These are phyloP conservation scores for Tieghemiomyces parasiticus DNA, from an alignment of 192 early-diverging fungal genomes.

Conservation along the genomic window DNA sequence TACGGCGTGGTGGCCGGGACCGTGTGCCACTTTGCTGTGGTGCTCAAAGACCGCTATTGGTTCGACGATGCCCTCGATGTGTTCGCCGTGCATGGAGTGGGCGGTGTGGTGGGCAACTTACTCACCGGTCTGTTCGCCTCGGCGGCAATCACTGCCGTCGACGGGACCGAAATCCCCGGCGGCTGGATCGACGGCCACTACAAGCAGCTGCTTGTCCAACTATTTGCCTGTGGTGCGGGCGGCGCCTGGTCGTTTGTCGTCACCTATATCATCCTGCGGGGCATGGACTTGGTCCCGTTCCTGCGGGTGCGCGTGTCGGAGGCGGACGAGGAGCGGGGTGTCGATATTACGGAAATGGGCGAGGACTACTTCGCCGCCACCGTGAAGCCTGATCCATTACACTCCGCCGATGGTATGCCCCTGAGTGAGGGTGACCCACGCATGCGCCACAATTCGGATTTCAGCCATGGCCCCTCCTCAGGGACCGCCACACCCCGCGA, in stretches of 20 bases:
- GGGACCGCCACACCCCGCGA: too few species aligned
- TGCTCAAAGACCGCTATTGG: conserved; percentile 44
- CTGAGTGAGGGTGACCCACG: too few species aligned
- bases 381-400: conserved; percentile 13
- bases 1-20: conserved; percentile 54
- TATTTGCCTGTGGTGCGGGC: conserved; percentile 43
- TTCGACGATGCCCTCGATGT: conserved; percentile 76
- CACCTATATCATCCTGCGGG: conserved; percentile 32
- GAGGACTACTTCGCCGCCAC: conserved; percentile 30
- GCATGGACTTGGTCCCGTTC: conserved; percentile 36
- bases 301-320: conserved; percentile 33
- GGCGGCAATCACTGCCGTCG: conserved; percentile 49
- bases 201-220: conserved; percentile 51
- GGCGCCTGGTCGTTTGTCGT: conserved; percentile 44
- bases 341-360: conserved; percentile 33
- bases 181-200: conserved; percentile 54
- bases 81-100: conserved; percentile 60
- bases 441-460: too few species aligned
- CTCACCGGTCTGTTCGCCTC: conserved; percentile 87
- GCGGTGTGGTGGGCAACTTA: conserved; percentile 63
- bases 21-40: conserved; percentile 46
- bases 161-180: conserved; percentile 30
- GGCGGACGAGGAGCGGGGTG: conserved; percentile 32
- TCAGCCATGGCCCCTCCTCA: too few species aligned
- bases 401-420: too few species aligned